Conservation (phyloP, 495 filamentous ascomycete genomes). For the Thozetella sp. region DNA sequence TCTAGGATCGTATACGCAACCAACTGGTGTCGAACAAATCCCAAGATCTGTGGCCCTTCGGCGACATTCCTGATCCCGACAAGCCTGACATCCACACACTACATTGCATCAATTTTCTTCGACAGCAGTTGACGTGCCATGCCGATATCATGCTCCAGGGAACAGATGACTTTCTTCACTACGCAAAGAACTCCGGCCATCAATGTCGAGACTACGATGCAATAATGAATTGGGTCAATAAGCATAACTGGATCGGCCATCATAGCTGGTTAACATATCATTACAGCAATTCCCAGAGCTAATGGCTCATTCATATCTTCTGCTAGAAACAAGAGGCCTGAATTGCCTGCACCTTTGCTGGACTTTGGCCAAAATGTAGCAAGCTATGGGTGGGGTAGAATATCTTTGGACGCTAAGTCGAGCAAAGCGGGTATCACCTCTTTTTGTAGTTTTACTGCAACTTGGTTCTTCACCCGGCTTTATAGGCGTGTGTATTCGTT, state of each 20-base stretch:
- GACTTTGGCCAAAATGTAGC: too few species aligned
- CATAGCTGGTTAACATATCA: background rate
- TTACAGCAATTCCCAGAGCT: too few species aligned
- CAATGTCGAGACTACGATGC: constrained; percentile 1
- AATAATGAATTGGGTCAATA: background rate
- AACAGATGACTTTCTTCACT: constrained; percentile 2
- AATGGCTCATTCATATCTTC: too few species aligned
- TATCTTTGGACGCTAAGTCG: too few species aligned
- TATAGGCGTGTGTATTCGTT: too few species aligned
- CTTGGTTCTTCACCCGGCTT: too few species aligned
- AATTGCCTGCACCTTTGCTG: too few species aligned
- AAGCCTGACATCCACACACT: background rate
- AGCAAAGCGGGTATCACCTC: too few species aligned
- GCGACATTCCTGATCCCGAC: background rate
- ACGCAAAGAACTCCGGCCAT: background rate
- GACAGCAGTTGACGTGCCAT: constrained; percentile 2
- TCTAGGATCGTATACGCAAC: background rate
- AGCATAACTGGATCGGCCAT: background rate
- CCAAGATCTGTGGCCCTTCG: background rate
- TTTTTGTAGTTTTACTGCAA: too few species aligned
- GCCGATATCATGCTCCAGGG: background rate
- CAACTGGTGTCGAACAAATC: background rate
- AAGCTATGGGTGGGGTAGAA: too few species aligned
- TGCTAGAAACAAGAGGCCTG: too few species aligned
- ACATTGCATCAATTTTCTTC: background rate